These are phyloP conservation scores for Pestalotiopsis sp. DNA, from an alignment of 2,329 filamentous ascomycete genomes.

Conservation along the genomic window DNA sequence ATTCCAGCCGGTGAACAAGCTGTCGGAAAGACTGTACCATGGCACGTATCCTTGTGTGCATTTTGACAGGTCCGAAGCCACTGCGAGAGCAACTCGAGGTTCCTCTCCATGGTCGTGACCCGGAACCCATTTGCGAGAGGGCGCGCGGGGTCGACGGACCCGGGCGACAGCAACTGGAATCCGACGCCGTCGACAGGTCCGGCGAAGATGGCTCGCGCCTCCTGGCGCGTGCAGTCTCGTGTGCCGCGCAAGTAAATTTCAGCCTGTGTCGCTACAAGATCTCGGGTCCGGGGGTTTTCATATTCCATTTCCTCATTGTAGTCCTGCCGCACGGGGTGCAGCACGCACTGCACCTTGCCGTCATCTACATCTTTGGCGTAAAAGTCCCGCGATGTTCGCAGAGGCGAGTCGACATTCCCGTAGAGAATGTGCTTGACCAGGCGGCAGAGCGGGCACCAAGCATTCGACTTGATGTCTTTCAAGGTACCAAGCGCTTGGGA, in stretches of 20 bases:
- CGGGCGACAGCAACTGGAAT: conserved; percentile 5
- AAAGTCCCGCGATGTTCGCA: not conserved
- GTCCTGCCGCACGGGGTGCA: not conserved
- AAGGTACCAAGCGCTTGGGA: not conserved
- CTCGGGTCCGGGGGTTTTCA: not conserved
- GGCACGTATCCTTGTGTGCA: not conserved
- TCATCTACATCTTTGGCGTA: not conserved
- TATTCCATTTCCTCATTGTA: not conserved
- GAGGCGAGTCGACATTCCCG: no score
- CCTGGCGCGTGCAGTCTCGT: not conserved
- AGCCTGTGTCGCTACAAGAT: not conserved
- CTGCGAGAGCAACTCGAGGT: not conserved
- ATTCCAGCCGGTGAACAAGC: not conserved
- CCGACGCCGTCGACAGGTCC: not conserved
- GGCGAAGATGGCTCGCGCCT: not conserved
- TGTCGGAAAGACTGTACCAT: not conserved
- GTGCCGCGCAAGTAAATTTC: not conserved
- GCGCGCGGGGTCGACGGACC: not conserved
- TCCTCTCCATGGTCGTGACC: not conserved
- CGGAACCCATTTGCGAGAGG: not conserved
- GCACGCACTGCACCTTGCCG: not conserved
- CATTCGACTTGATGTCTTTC: not conserved
- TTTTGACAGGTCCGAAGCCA: not conserved
- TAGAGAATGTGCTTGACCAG: conserved; percentile 1
- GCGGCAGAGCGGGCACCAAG: not conserved